Evolutionary conservation across 1,284 basidiomycete genomes (phyloP), one percentile per base, ranked within the genome.

Genomic region (Xerocomus nothofagi): DNA sequence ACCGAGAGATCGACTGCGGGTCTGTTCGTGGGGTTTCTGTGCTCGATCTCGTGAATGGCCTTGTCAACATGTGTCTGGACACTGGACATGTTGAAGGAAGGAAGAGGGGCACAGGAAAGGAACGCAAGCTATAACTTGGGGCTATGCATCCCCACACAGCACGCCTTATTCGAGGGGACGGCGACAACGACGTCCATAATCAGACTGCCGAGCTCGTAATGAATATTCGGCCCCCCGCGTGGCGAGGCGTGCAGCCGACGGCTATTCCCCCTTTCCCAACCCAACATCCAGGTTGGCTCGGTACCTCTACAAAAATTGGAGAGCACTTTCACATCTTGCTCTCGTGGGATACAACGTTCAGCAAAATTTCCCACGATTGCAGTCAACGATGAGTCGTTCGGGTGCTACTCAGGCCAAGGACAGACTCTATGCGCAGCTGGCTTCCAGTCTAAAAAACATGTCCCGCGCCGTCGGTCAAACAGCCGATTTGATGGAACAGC

Each of bases 1-100:
- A 86, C 83, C 15, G 93, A 93, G 63, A 88, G 92, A 75, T 96
- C 93, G 70, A 91, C 83, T 38, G 81, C 74, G 21, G 82, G 82
- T 43, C 24, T 37, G 79, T 66, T 43, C 76, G 71, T n/a, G 73
- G 68, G 63, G 38, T 60, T 61, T 58, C 83, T 84, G 60, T 80
- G 77, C 59, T 81, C 75, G 61, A 90, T 88, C 73, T 88, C 79
- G 55, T 78, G 80, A 66, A 90, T 82, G 59, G 85, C 87, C 66
- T 82, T 79, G 67, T 86, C 80, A 51, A 90, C 74, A 56, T 88
- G 86, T 7, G 77, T 57, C 56, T 73, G 67, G 7, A 47, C n/a
- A 41, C 20, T 72, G 60, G 58, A 65, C 62, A 79, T 77, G 56
- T 57, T 68, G 60, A 58, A 21, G 23, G 40, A n/a, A 17, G 38